phyloP scores from a whole-genome alignment of 2,329 filamentous ascomycete genomes.

The Alternaria triticimaculans region DNA sequence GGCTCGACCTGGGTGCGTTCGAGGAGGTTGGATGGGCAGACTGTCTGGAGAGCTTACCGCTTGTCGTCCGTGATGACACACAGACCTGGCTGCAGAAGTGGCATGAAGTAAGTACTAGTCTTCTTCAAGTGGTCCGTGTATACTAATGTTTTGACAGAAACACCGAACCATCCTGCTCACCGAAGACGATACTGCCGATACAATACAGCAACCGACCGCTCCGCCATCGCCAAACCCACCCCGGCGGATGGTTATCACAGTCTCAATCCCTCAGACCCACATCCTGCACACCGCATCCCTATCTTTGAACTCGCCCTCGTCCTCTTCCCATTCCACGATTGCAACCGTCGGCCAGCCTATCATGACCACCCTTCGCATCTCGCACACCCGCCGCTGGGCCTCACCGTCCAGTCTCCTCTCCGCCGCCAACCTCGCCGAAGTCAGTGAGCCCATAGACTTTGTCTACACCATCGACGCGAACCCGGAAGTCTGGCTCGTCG shows the following conservation, averaged over 20 bases:
- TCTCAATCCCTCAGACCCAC: slow-evolving; percentile 84
- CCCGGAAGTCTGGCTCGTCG: slow-evolving; percentile 81
- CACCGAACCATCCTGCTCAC: slow-evolving; percentile 35
- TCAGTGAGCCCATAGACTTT: slow-evolving; percentile 69
- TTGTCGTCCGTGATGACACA: slow-evolving; percentile 52
- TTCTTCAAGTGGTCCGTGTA: neutral
- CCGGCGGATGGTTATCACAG: slow-evolving; percentile 80
- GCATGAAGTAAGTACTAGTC: slow-evolving; percentile 57
- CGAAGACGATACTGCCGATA: neutral
- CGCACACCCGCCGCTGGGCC: slow-evolving; percentile 63
- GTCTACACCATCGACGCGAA: slow-evolving; percentile 81
- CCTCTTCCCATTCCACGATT: slow-evolving; percentile 40
- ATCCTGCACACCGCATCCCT: slow-evolving; percentile 83
- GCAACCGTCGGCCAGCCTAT: slow-evolving; percentile 70
- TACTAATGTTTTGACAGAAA: slow-evolving; percentile 30
- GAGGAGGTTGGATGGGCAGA: slow-evolving; percentile 62
- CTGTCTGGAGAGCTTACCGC: slow-evolving; percentile 59
- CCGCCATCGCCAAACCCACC: slow-evolving; percentile 49
- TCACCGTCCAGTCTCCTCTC: slow-evolving; percentile 28
- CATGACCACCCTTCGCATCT: slow-evolving; percentile 65
- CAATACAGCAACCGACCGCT: slow-evolving; percentile 20
- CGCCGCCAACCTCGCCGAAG: slow-evolving; percentile 34
- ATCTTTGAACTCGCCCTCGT: slow-evolving; percentile 54
- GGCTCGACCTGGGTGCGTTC: slow-evolving; percentile 60
- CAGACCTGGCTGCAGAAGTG: slow-evolving; percentile 62